phyloP scores from a whole-genome alignment of 495 filamentous ascomycete genomes.

The Bacidia gigantensis region DNA sequence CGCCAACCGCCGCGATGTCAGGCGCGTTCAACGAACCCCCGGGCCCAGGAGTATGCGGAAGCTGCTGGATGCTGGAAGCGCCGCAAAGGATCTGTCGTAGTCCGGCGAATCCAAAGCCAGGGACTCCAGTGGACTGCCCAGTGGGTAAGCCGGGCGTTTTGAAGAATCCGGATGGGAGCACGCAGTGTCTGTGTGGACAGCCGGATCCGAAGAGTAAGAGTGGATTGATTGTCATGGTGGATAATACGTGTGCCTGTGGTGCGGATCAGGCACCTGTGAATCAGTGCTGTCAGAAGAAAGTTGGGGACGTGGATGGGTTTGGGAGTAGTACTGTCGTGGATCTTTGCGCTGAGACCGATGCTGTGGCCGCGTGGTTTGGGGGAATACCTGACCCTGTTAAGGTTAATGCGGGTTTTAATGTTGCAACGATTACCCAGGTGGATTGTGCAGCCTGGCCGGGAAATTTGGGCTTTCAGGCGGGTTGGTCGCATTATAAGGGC shows the following conservation, averaged over 20 bases:
- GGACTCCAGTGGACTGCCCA: neutral
- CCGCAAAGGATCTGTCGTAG: neutral
- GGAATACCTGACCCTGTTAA: no score
- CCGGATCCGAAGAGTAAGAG: neutral
- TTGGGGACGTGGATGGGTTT: neutral
- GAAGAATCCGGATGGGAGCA: neutral
- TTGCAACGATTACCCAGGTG: neutral
- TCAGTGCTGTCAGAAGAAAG: neutral
- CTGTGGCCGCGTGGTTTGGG: neutral
- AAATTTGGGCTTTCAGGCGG: neutral
- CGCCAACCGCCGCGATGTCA: neutral
- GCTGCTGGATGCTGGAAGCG: neutral
- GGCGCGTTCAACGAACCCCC: neutral
- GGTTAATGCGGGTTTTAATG: neutral
- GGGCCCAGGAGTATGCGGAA: neutral
- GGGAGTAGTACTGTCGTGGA: constrained; percentile 1
- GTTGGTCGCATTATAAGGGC: neutral
- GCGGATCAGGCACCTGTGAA: neutral
- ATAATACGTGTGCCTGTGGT: constrained; percentile 2
- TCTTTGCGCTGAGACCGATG: neutral
- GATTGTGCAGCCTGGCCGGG: neutral
- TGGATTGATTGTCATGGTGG: constrained; percentile 1
- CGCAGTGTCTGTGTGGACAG: neutral
- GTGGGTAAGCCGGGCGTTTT: neutral
- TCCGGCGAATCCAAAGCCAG: no score